Conservation (phyloP, 345 rosid genomes). For the Dipteronia sinensis region DNA sequence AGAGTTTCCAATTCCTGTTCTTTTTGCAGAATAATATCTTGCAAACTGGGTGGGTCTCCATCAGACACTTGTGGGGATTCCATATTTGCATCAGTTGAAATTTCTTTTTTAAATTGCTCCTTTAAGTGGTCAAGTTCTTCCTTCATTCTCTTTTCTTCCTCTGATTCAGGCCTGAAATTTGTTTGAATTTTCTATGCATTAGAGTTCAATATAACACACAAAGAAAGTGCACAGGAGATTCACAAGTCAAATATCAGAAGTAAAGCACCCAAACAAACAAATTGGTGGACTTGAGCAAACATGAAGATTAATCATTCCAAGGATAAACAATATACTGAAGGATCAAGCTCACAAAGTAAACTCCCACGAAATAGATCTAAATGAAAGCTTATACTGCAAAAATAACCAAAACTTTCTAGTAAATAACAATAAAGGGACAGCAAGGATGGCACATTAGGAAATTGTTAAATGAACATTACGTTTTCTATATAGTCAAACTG, state of each 20-base stretch:
- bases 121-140: constrained; percentile 64
- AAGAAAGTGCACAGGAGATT: neutral
- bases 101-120: constrained; percentile 50
- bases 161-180: constrained; percentile 79
- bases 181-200: neutral
- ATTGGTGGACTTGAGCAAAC: neutral
- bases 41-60: constrained; percentile 36
- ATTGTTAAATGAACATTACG: neutral
- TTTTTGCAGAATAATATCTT: constrained; percentile 48
- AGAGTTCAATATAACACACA: constrained; percentile 1
- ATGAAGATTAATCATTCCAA: neutral
- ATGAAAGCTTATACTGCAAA: neutral
- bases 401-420: neutral
- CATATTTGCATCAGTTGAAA: constrained; percentile 28
- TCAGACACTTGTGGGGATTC: constrained; percentile 43
- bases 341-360: neutral
- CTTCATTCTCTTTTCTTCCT: constrained; percentile 69
- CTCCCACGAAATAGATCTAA: neutral
- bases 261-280: neutral
- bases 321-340: neutral
- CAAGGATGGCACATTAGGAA: neutral
- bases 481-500: neutral
- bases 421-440: neutral
- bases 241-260: neutral
- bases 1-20: constrained; percentile 70